Base-by-base conservation (phyloP, 2,329 filamentous ascomycete genomes). In the Cladosporium velox region DNA sequence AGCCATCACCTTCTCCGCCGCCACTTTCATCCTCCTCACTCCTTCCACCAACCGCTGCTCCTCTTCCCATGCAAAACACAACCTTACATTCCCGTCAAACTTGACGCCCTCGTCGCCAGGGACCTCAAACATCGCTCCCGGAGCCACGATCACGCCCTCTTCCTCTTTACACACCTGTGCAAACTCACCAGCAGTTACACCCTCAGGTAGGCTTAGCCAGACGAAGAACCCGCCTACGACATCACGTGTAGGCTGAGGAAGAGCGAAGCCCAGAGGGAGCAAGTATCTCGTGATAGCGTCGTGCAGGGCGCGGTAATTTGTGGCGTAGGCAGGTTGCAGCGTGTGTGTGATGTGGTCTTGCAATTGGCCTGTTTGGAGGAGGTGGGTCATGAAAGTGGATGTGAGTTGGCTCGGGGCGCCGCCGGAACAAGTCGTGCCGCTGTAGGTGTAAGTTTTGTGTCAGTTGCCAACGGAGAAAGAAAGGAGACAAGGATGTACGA, bases 221-320 rank as follows among this genome's bases (percentile, higher is more conserved):
- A 96, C 81, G 76, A 96, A 97, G 76, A 94, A 97, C 0, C 93
- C 93, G 0, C 93, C 93, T 34, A 89, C 90, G 3, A 89, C 77
- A 3, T 80, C 75, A 38, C 80, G 77, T 65, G 80, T 76, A 1
- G 76, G 72, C 65, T 84, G 78, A 15, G 77, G 76, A 44, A 82
- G 67, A 72, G 77, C 70, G 79, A 91, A 85, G 1, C 89, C 90
- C 0, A 91, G 79, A 0, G 90, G 89, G 0, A 83, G 74, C 1
- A 96, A 80, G 58, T 89, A 77, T 60, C 83, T 75, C 44, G 83
- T 75, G 28, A 95, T 85, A 0, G 89, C 87, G 1, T 77, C 71
- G 68, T 88, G 81, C 74, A 94, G 83, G 2, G 81, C 76, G 24
- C 77, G 74, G 70, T 87, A 87, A 32, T 87, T 81, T 21, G 75